These are phyloP conservation scores for Chlorella ohadii DNA, from an alignment of 139 green algal genomes.

Conservation along the genomic window DNA sequence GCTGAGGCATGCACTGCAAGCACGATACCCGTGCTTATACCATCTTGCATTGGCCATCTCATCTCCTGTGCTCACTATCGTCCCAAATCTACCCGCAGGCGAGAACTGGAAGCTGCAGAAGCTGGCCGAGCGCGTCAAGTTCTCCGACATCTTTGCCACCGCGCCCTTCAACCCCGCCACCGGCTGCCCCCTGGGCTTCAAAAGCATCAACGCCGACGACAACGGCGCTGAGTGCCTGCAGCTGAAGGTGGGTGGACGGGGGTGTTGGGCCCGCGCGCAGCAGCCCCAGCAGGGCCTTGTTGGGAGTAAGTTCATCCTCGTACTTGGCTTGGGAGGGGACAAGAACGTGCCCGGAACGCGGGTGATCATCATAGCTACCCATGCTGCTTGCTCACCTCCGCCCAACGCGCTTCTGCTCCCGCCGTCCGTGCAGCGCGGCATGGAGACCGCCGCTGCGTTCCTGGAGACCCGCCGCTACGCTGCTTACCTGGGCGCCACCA, in stretches of 20 bases:
- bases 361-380: too few species aligned
- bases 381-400: too few species aligned
- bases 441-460: conserved; percentile 57
- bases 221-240: conserved; percentile 10
- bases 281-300: too few species aligned
- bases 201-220: conserved; percentile 14
- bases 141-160: conserved; percentile 12
- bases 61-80: too few species aligned
- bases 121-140: not conserved
- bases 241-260: not conserved
- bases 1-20: too few species aligned
- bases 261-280: too few species aligned
- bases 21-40: too few species aligned
- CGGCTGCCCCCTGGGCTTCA: conserved; percentile 6
- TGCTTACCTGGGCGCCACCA: conserved; percentile 57
- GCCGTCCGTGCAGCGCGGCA: not conserved
- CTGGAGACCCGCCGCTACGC: conserved; percentile 63
- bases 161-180: not conserved
- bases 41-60: too few species aligned
- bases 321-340: too few species aligned
- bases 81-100: not conserved
- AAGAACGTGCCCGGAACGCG: too few species aligned
- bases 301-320: too few species aligned
- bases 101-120: conserved; percentile 4
- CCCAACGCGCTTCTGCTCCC: too few species aligned